These are phyloP conservation scores for Scedosporium boydii DNA, from an alignment of 2,329 filamentous ascomycete genomes.

Conservation along the genomic window DNA sequence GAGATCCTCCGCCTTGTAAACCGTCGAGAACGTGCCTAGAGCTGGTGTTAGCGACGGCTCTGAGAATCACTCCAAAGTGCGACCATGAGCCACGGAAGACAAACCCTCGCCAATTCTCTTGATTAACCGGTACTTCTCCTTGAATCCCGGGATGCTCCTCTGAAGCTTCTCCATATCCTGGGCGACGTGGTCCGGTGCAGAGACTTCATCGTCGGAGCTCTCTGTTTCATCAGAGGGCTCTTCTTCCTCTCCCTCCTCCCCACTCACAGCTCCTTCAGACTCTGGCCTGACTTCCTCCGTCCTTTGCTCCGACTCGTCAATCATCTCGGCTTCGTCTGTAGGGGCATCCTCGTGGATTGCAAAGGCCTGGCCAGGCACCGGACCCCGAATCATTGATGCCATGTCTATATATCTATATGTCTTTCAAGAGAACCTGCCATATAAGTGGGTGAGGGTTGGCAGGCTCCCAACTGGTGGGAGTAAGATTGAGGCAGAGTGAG, in stretches of 20 bases:
- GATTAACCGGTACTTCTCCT: conserved; percentile 76
- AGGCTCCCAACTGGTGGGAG: not conserved
- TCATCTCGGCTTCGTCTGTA: conserved; percentile 40
- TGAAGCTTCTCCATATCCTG: conserved; percentile 85
- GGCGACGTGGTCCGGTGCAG: conserved; percentile 58
- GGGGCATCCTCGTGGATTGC: conserved; percentile 40
- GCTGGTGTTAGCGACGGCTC: conserved; percentile 9
- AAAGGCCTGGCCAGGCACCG: conserved; percentile 23
- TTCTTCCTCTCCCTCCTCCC: conserved; percentile 25
- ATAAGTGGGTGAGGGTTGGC: not conserved
- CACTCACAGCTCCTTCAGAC: conserved; percentile 20
- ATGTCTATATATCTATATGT: not conserved
- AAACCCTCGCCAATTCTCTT: conserved; percentile 94
- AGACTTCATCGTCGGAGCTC: conserved; percentile 48
- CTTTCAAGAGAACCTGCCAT: not conserved
- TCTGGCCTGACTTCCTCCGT: conserved; percentile 21
- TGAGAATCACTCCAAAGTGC: not conserved
- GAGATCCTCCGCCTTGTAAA: conserved; percentile 96
- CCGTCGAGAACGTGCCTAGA: conserved; percentile 90
- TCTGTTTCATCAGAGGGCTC: conserved; percentile 29
- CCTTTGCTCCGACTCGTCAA: conserved; percentile 18
- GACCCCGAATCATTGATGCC: not conserved
- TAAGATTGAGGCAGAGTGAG: not conserved
- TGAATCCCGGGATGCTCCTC: conserved; percentile 73
- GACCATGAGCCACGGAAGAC: conserved; percentile 11